phyloP scores from a whole-genome alignment of 495 filamentous ascomycete species.

The Aspergillus conjunctus region DNA sequence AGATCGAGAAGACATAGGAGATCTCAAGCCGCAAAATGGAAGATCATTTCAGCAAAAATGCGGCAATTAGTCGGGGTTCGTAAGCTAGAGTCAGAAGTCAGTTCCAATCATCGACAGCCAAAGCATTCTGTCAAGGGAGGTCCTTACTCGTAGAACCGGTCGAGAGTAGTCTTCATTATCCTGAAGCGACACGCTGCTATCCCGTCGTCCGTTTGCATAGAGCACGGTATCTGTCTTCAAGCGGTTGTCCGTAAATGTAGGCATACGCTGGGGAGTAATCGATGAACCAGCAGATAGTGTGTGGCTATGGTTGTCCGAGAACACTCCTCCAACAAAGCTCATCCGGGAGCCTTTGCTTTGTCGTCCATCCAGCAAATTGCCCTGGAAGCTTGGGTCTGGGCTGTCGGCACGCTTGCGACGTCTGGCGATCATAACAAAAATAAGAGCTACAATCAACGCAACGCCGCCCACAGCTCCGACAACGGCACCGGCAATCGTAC shows the following conservation, averaged over 20 bases:
- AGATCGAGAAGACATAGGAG: slow-evolving; percentile 36
- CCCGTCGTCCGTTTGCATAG: slow-evolving; percentile 49
- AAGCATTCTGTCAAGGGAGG: background rate
- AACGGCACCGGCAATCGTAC: slow-evolving; percentile 52
- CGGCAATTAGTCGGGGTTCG: slow-evolving; percentile 53
- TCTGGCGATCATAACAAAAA: slow-evolving; percentile 48
- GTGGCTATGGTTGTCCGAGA: slow-evolving; percentile 46
- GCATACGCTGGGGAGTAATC: slow-evolving; percentile 27
- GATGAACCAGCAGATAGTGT: slow-evolving; percentile 38
- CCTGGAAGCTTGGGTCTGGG: slow-evolving; percentile 38
- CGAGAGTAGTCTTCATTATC: slow-evolving; percentile 62
- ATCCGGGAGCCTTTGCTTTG: slow-evolving; percentile 52
- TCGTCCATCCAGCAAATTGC: slow-evolving; percentile 39
- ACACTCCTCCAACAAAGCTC: slow-evolving; percentile 45
- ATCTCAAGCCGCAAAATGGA: slow-evolving; percentile 24
- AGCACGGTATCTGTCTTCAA: slow-evolving; percentile 47
- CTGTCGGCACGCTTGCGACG: slow-evolving; percentile 38
- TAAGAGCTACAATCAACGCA: slow-evolving; percentile 38
- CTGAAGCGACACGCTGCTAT: slow-evolving; percentile 54
- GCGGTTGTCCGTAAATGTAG: slow-evolving; percentile 49
- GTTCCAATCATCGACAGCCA: slow-evolving; percentile 7
- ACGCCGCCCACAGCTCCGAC: slow-evolving; percentile 52
- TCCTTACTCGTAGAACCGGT: slow-evolving; percentile 56
- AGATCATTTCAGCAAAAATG: slow-evolving; percentile 14
- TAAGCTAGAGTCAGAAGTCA: slow-evolving; percentile 44